A percentile compares a stretch with the other conserved stretches of the same genome.
phyloP scores from a whole-genome alignment of 2,329 filamentous ascomycete genomes.

The Sphaerulina musiva region DNA sequence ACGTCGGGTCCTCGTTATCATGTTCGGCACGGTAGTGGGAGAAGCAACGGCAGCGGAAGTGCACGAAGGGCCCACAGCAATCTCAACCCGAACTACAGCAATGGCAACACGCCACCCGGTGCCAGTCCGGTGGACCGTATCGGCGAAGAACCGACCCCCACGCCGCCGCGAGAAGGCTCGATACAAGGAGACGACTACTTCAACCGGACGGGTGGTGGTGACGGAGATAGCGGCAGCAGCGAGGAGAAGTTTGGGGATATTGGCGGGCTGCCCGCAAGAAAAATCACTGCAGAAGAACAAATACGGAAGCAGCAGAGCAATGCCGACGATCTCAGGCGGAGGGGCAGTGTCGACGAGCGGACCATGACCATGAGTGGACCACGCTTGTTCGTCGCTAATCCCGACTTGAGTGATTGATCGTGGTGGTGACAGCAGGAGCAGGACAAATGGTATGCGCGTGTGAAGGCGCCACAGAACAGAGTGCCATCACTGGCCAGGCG shows the following conservation, averaged over 20 bases:
- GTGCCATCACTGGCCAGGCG: not conserved
- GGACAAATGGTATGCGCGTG: not conserved
- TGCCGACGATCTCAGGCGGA: slow-evolving; percentile 64
- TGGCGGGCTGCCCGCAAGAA: slow-evolving; percentile 44
- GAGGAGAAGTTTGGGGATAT: slow-evolving; percentile 52
- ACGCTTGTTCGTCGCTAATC: slow-evolving; percentile 79
- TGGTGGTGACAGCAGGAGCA: no score
- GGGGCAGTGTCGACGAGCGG: slow-evolving; percentile 78
- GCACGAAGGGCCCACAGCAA: slow-evolving; percentile 39
- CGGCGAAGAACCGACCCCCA: slow-evolving; percentile 43
- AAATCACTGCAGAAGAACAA: slow-evolving; percentile 31
- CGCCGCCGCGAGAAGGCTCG: slow-evolving; percentile 35
- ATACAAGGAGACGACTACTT: slow-evolving; percentile 39
- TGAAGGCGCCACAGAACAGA: not conserved
- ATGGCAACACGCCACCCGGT: slow-evolving; percentile 49
- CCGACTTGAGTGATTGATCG: slow-evolving; percentile 53
- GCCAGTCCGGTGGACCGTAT: slow-evolving; percentile 37
- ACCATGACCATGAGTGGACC: slow-evolving; percentile 64
- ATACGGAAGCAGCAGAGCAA: slow-evolving; percentile 58
- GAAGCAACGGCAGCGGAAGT: slow-evolving; percentile 53
- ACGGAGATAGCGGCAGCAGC: slow-evolving; percentile 41
- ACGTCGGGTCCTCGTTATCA: slow-evolving; percentile 50
- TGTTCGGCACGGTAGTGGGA: slow-evolving; percentile 64
- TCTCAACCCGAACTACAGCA: slow-evolving; percentile 38
- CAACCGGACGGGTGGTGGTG: slow-evolving; percentile 32